Conservation (phyloP, 192 early-diverging fungal species). For the Podila verticillata region DNA sequence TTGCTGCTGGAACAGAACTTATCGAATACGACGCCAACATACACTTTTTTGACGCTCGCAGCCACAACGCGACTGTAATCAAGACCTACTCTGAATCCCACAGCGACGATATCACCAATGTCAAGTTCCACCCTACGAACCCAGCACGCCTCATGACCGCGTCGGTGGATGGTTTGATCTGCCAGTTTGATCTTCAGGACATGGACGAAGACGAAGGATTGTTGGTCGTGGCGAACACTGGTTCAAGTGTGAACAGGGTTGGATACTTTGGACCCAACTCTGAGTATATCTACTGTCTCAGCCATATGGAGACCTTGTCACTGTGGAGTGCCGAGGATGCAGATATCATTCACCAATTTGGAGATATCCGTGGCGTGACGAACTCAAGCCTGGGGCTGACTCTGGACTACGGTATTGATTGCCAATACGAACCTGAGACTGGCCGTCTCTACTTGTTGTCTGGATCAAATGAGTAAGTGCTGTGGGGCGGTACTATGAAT, state of each 20-base stretch:
- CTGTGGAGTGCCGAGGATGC: slow-evolving; percentile 70
- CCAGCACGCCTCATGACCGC: slow-evolving; percentile 69
- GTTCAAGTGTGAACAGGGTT: slow-evolving; percentile 80
- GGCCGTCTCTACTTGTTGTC: slow-evolving; percentile 82
- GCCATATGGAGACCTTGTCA: slow-evolving; percentile 92
- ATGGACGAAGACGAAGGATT: slow-evolving; percentile 92
- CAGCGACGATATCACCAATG: slow-evolving; percentile 80
- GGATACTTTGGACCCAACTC: slow-evolving; percentile 92
- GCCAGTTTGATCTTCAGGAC: slow-evolving; percentile 74
- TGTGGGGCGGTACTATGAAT: background rate
- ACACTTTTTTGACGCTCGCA: slow-evolving; percentile 59
- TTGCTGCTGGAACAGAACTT: slow-evolving; percentile 65
- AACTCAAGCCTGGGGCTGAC: slow-evolving; percentile 53
- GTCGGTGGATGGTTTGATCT: slow-evolving; percentile 81
- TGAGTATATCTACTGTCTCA: slow-evolving; percentile 91
- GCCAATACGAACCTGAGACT: slow-evolving; percentile 71
- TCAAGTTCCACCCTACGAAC: slow-evolving; percentile 70
- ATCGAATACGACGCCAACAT: slow-evolving; percentile 56
- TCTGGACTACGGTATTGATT: slow-evolving; percentile 88
- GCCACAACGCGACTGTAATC: slow-evolving; percentile 32
- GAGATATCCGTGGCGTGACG: slow-evolving; percentile 77
- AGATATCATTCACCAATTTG: slow-evolving; percentile 74
- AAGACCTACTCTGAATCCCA: slow-evolving; percentile 71
- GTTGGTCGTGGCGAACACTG: slow-evolving; percentile 82
- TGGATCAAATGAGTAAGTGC: slow-evolving; percentile 77